Conservation (phyloP, 495 filamentous ascomycete genomes). For the Podospora appendiculata region DNA sequence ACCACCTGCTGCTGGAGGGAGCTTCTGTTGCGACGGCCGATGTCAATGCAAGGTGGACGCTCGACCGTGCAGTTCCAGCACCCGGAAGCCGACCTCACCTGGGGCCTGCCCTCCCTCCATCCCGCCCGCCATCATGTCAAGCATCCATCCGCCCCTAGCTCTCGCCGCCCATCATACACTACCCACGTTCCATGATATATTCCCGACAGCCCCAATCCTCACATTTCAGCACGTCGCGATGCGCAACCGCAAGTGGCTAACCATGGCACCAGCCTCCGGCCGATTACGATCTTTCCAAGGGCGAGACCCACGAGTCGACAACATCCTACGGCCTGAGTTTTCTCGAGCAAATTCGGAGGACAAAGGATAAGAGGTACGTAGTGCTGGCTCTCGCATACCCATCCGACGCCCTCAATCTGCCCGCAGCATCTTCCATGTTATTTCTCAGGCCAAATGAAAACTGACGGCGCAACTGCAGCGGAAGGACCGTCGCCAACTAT, state of each 20-base stretch:
- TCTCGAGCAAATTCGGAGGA: constrained; percentile 54
- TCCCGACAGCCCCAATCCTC: neutral
- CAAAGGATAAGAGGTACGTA: constrained; percentile 67
- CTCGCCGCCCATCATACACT: neutral
- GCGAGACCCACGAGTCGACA: constrained; percentile 56
- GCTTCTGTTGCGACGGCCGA: neutral
- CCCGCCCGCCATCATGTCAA: neutral
- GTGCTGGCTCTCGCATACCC: no score
- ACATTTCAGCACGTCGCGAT: neutral
- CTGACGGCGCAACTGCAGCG: constrained; percentile 29
- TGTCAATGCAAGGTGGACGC: constrained; percentile 7
- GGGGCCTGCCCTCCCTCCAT: neutral
- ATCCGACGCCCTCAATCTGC: no score
- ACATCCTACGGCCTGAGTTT: constrained; percentile 58
- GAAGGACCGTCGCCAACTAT: constrained; percentile 58
- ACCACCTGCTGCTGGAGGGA: neutral
- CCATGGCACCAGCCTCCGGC: constrained; percentile 13
- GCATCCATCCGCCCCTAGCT: neutral
- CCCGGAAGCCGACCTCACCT: neutral
- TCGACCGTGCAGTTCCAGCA: neutral
- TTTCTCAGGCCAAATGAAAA: no score
- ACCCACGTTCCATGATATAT: neutral
- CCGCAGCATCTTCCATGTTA: no score
- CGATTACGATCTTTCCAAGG: constrained; percentile 33
- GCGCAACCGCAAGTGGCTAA: constrained; percentile 7